Conservation (phyloP, 768 basidiomycete genomes). For the Tricholoma furcatifolium region DNA sequence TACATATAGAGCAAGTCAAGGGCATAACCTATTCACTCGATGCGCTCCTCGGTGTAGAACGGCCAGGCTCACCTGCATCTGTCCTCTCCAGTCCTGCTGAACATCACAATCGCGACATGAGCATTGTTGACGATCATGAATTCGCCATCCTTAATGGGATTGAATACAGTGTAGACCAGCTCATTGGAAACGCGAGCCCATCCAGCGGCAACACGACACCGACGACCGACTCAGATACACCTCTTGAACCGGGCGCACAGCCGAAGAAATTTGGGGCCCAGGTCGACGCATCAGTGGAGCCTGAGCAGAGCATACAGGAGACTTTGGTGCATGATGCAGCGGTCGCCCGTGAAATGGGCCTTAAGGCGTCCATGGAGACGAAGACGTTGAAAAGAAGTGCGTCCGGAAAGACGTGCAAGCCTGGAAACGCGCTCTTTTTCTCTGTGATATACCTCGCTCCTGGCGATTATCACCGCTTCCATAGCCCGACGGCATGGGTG, state of each 20-base stretch:
- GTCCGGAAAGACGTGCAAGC: slow-evolving; percentile 51
- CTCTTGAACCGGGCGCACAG: slow-evolving; percentile 24
- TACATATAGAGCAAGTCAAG: slow-evolving; percentile 93
- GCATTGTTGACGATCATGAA: slow-evolving; percentile 79
- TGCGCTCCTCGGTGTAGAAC: slow-evolving; percentile 81
- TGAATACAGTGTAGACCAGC: slow-evolving; percentile 86
- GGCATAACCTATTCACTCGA: slow-evolving; percentile 96
- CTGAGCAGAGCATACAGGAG: slow-evolving; percentile 52
- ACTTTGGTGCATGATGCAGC: slow-evolving; percentile 64
- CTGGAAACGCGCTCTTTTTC: slow-evolving; percentile 87
- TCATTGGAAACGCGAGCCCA: slow-evolving; percentile 54
- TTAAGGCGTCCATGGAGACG: slow-evolving; percentile 33
- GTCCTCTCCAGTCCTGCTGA: slow-evolving; percentile 38
- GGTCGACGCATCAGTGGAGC: slow-evolving; percentile 69
- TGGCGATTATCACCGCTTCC: slow-evolving; percentile 98
- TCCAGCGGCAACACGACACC: slow-evolving; percentile 35
- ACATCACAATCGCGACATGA: slow-evolving; percentile 48
- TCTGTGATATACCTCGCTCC: slow-evolving; percentile 97
- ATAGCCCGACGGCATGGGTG: slow-evolving; percentile 94
- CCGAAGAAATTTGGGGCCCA: slow-evolving; percentile 62
- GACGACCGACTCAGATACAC: slow-evolving; percentile 23
- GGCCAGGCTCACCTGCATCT: slow-evolving; percentile 43
- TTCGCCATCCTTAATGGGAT: slow-evolving; percentile 98
- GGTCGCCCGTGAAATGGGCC: slow-evolving; percentile 74
- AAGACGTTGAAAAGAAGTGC: slow-evolving; percentile 23